phyloP scores from a whole-genome alignment of 1,284 basidiomycete species.

The Tilletia walkeri region DNA sequence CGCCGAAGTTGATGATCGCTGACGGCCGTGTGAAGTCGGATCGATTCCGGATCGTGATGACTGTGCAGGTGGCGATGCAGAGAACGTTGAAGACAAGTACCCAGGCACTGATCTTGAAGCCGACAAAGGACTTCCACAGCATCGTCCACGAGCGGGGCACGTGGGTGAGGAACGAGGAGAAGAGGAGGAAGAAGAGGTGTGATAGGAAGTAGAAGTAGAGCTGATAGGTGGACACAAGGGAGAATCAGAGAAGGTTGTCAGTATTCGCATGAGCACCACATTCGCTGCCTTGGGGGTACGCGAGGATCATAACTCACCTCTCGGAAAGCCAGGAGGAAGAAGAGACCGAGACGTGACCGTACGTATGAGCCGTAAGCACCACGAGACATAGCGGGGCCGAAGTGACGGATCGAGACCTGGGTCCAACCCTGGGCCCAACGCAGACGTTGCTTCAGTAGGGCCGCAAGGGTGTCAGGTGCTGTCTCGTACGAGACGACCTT shows the following conservation, averaged over 20 bases:
- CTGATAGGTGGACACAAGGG: background rate
- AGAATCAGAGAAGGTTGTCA: background rate
- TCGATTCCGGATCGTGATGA: conserved; percentile 37
- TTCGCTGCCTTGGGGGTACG: background rate
- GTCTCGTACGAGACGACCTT: conserved; percentile 19
- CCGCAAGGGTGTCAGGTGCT: conserved; percentile 18
- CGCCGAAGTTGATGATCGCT: conserved; percentile 38
- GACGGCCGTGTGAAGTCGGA: conserved; percentile 37
- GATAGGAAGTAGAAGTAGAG: conserved; percentile 20
- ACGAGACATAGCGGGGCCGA: conserved; percentile 9
- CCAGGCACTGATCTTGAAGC: conserved; percentile 19
- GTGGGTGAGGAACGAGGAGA: conserved; percentile 10
- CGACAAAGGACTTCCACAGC: conserved; percentile 18
- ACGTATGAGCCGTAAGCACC: conserved; percentile 19
- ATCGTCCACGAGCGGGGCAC: conserved; percentile 19
- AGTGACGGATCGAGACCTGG: conserved; percentile 21
- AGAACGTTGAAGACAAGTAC: conserved; percentile 17
- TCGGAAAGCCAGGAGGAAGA: conserved; percentile 20
- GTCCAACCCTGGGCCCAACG: conserved; percentile 23
- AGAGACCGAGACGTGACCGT: conserved; percentile 16
- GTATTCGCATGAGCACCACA: background rate
- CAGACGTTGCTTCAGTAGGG: conserved; percentile 19
- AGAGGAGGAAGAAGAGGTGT: conserved; percentile 10
- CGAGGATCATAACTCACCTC: conserved; percentile 2
- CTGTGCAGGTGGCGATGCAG: conserved; percentile 14